phyloP scores from a whole-genome alignment of 2,329 filamentous ascomycete genomes.

The Aspergillus bombycis region DNA sequence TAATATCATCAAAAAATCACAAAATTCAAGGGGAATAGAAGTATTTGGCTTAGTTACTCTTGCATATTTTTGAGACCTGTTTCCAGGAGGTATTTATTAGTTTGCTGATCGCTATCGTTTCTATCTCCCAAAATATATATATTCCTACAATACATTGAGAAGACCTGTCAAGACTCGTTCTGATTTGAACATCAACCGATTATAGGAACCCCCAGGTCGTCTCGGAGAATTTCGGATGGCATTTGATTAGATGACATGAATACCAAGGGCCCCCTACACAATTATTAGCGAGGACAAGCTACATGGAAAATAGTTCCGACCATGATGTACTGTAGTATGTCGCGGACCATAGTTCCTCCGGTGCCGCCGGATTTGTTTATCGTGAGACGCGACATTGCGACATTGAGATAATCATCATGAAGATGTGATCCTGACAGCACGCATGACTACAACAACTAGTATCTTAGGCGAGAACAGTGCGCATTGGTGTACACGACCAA shows the following conservation, averaged over 20 bases:
- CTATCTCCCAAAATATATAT: too few species aligned
- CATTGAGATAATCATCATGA: neutral
- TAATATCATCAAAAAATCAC: neutral
- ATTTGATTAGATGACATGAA: neutral
- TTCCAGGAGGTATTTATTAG: neutral
- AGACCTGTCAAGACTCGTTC: too few species aligned
- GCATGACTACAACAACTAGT: neutral
- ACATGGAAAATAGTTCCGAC: neutral
- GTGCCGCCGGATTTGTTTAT: neutral
- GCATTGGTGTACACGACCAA: neutral
- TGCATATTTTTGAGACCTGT: rapidly evolving
- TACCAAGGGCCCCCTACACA: neutral
- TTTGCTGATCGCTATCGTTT: too few species aligned
- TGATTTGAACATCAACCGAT: too few species aligned
- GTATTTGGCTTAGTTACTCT: neutral
- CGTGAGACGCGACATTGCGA: too few species aligned
- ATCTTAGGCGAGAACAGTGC: neutral
- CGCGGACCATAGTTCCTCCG: neutral
- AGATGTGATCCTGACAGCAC: neutral
- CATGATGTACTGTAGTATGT: neutral
- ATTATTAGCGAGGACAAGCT: neutral
- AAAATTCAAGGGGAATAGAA: neutral
- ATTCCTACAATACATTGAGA: too few species aligned
- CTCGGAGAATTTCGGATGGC: neutral
- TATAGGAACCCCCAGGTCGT: neutral